phyloP scores from a whole-genome alignment of 495 filamentous ascomycete genomes.

The Corynascus novoguineensis region DNA sequence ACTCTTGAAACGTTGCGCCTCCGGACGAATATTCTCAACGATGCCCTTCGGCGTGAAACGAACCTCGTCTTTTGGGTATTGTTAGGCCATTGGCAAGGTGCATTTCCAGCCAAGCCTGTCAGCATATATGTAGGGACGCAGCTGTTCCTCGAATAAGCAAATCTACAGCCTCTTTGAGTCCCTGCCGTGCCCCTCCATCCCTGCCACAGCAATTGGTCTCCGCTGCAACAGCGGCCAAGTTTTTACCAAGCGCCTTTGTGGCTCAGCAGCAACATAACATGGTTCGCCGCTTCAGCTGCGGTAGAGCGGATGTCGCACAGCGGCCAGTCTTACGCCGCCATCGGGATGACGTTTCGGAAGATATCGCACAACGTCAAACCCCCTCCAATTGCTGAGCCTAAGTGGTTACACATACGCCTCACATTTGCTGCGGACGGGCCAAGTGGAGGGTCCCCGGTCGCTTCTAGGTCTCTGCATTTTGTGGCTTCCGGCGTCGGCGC shows the following conservation, averaged over 20 bases:
- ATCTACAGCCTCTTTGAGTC: too few relatives aligned
- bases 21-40: too few relatives aligned
- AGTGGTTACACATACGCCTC: neutral
- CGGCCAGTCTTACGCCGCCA: neutral
- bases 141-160: too few relatives aligned
- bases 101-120: too few relatives aligned
- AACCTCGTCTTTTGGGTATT: too few relatives aligned
- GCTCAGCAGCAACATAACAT: neutral
- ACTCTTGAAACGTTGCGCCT: too few relatives aligned
- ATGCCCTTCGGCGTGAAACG: too few relatives aligned
- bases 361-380: neutral
- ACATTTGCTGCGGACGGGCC: conserved; percentile 7
- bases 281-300: neutral
- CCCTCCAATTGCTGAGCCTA: neutral
- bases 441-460: conserved; percentile 8
- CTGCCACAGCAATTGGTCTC: neutral
- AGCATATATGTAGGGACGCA: too few relatives aligned
- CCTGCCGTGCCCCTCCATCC: too few relatives aligned
- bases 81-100: too few relatives aligned
- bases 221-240: neutral
- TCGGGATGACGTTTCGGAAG: neutral
- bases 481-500: neutral
- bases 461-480: neutral
- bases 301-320: neutral
- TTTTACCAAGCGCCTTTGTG: neutral